These are phyloP conservation scores for Alternaria rosae DNA, from an alignment of 2,329 filamentous ascomycete species.

Conservation along the genomic window DNA sequence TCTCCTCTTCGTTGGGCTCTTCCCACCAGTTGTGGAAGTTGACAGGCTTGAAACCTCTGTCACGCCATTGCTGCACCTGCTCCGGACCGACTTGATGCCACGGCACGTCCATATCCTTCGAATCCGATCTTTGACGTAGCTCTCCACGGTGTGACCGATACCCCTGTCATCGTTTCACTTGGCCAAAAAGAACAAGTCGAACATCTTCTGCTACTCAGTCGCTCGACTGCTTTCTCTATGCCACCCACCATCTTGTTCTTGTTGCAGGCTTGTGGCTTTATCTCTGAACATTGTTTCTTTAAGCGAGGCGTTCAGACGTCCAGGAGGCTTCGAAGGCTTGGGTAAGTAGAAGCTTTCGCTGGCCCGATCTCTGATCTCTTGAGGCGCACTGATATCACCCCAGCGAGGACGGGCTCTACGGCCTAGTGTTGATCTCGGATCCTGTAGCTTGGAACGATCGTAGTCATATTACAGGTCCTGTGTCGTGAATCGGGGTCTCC, in stretches of 20 bases:
- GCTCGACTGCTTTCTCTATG: not conserved
- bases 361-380: not conserved
- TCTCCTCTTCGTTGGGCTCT: constrained; percentile 10
- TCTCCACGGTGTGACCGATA: not conserved
- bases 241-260: not conserved
- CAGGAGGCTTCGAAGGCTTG: not conserved
- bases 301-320: not conserved
- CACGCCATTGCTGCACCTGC: constrained; percentile 18
- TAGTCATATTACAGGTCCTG: constrained; percentile 16
- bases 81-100: constrained; percentile 19
- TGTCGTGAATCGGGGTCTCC: constrained; percentile 10
- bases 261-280: not conserved
- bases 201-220: not conserved
- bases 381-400: not conserved
- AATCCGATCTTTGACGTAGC: constrained; percentile 15
- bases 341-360: not conserved
- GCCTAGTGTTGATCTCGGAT: not conserved
- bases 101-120: constrained; percentile 18
- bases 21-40: constrained; percentile 13
- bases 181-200: not conserved
- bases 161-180: not conserved
- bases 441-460: constrained; percentile 10
- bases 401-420: not conserved
- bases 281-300: not conserved
- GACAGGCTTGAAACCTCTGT: constrained; percentile 17